phyloP scores from a whole-genome alignment of 495 filamentous ascomycete species.

The Immersiella caudata region DNA sequence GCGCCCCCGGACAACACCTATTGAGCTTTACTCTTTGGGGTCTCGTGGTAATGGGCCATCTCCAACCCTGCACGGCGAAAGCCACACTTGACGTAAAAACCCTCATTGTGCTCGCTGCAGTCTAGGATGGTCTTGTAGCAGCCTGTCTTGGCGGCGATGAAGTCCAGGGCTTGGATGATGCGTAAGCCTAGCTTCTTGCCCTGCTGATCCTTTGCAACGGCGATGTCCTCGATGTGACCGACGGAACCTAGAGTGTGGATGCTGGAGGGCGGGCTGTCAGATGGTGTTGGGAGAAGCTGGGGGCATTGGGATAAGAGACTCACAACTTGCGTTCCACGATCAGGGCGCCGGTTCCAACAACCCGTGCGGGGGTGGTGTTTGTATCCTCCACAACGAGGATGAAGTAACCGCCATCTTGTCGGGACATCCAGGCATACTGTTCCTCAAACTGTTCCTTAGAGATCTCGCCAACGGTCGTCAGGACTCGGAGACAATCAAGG shows the following conservation, averaged over 20 bases:
- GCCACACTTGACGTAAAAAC: constrained; percentile 98
- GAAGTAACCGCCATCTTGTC: constrained; percentile 80
- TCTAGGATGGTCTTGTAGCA: constrained; percentile 84
- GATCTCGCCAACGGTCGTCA: constrained; percentile 93
- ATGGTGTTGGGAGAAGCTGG: neutral
- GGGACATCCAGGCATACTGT: constrained; percentile 82
- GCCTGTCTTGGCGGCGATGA: constrained; percentile 78
- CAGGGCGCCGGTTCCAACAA: constrained; percentile 87
- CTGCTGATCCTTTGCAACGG: constrained; percentile 89
- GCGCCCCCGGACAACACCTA: constrained; percentile 6
- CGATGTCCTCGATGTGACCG: constrained; percentile 99
- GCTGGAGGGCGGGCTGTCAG: constrained; percentile 39
- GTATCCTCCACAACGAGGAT: constrained; percentile 80
- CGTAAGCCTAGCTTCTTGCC: constrained; percentile 93
- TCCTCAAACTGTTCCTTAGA: constrained; percentile 70
- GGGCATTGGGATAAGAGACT: constrained; percentile 24
- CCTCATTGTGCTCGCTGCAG: constrained; percentile 77
- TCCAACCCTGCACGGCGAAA: constrained; percentile 91
- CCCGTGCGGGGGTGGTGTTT: constrained; percentile 43
- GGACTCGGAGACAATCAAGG: constrained; percentile 85
- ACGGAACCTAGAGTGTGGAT: constrained; percentile 75
- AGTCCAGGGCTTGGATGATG: constrained; percentile 93
- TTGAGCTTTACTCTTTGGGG: constrained; percentile 49
- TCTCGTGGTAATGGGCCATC: constrained; percentile 94
- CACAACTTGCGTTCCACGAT: constrained; percentile 87